A percentile compares a stretch with the other conserved stretches of the same genome.
phyloP scores from a whole-genome alignment of 345 rosid genomes.

The Brassica napus region Da-Ae NC_063445.1:49756501-49757000 shows the following conservation, averaged over 20 bases:
- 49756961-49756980: background rate
- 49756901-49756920: background rate
- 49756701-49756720: background rate
- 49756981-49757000: background rate
- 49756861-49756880: background rate
- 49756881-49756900: background rate
- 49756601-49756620: background rate
- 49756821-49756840: conserved; percentile 1
- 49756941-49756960: background rate
- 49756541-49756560: conserved; percentile 15
- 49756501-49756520: conserved; percentile 40
- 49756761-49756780: background rate
- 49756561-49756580: background rate
- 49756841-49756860: background rate
- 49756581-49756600: background rate
- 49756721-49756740: background rate
- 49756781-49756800: background rate
- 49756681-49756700: background rate
- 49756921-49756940: background rate
- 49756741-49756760: background rate
- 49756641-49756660: background rate
- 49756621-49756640: background rate
- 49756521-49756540: conserved; percentile 14
- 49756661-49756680: background rate
- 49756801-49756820: background rate